These are phyloP conservation scores for Serendipita sp. DNA, from an alignment of 768 basidiomycete genomes.

Conservation along the genomic window DNA sequence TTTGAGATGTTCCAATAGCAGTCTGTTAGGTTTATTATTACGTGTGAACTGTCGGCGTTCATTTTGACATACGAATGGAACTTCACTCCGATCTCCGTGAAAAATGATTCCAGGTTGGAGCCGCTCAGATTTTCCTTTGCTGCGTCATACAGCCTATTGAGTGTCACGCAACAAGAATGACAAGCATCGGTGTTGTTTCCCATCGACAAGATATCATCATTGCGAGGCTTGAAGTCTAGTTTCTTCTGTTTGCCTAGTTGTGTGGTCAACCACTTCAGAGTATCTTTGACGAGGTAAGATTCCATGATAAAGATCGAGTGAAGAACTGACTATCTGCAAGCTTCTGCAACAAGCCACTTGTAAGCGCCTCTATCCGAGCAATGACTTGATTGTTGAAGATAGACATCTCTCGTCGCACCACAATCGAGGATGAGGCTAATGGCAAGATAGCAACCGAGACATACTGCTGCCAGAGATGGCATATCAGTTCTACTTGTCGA, in stretches of 20 bases:
- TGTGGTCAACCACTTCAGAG: conserved; percentile 53
- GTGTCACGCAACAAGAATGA: conserved; percentile 60
- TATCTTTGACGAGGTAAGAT: conserved; percentile 26
- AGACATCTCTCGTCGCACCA: conserved; percentile 79
- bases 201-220: conserved; percentile 90
- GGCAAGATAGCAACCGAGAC: conserved; percentile 80
- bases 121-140: conserved; percentile 68
- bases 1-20: conserved; percentile 83
- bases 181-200: conserved; percentile 92
- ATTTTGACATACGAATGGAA: conserved; percentile 56
- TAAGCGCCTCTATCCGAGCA: conserved; percentile 65
- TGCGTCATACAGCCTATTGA: conserved; percentile 66
- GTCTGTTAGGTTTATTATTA: conserved; percentile 20
- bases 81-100: conserved; percentile 83
- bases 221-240: conserved; percentile 89
- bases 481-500: conserved; percentile 64
- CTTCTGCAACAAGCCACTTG: conserved; percentile 65
- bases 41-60: background rate
- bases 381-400: conserved; percentile 81
- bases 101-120: conserved; percentile 81
- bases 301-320: background rate
- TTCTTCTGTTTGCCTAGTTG: conserved; percentile 87
- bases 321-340: conserved; percentile 54
- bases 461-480: conserved; percentile 95
- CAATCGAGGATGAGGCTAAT: conserved; percentile 68